Evolutionary conservation across 2,329 filamentous ascomycete species (phyloP), one percentile per base, ranked within the genome.

Genomic region (Hansfordia pulvinata): DNA sequence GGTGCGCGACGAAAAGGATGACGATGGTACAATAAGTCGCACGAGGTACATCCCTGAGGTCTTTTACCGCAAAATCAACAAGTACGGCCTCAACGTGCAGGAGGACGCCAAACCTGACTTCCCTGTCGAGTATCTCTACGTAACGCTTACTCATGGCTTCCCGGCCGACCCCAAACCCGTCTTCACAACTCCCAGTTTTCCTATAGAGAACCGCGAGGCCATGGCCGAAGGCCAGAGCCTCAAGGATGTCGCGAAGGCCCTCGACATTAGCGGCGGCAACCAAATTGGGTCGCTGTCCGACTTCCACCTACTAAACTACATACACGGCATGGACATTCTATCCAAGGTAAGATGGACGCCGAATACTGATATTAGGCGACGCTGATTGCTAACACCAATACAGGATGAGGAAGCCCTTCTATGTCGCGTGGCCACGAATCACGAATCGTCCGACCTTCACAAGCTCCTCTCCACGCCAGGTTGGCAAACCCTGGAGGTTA

Each of bases 61-160:
- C 4, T 98, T 96, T 55, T 98, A 92, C 58, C 75, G 88, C 34
- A 76, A 73, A 40, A 84, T 93, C 53, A 98, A 98, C 52, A 88
- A 98, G 50, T 93, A 98, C 47, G 86, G 86, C 18, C 83, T 80
- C 36, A 93, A 88, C 40, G 90, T 96, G 6, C 90, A 94, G 49
- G 84, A 96, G 52, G 96, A 93, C 42, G 90, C 90, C 14, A 96
- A 94, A 49, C 90, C 90, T 1, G 76, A 81, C 23, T 98, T 98
- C 50, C 90, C 90, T 0, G 86, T 94, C 25, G 90, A 98, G 49
- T 98, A 96, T 50, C 69, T 98, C 18, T 76, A 96, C 30, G 83
- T 96, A 34, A 96, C 90, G 7, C 67, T 98, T 35, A 98, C 90
- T 1, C 88, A 98, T 47, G 90, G 90, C 32, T 96, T 98, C 58